A percentile compares a stretch with the other conserved stretches of the same genome.
These are phyloP conservation scores for Pseudoscleropodium purum DNA, from an alignment of 225 moss, liverwort and hornwort species.

Conservation along the genomic window DNA sequence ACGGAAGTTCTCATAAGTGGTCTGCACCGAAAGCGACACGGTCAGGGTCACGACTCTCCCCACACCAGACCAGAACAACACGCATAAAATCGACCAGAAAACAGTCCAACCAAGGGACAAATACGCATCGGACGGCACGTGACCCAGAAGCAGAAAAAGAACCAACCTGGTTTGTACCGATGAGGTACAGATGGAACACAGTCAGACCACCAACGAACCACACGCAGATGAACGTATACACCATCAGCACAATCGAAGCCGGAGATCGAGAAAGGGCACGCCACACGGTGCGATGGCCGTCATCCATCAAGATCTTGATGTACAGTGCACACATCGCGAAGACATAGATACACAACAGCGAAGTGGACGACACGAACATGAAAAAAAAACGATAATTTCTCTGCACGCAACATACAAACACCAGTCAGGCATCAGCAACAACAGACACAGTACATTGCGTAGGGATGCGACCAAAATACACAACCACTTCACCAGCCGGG, in stretches of 20 bases:
- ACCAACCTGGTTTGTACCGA: conserved; percentile 92
- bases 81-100: neutral
- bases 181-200: conserved; percentile 93
- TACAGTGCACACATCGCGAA: conserved; percentile 84
- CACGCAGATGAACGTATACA: conserved; percentile 72
- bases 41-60: neutral
- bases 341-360: conserved; percentile 75
- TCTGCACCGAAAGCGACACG: conserved; percentile 13
- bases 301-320: conserved; percentile 76
- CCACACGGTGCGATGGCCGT: conserved; percentile 53
- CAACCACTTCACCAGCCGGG: neutral
- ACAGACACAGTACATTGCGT: rapidly evolving
- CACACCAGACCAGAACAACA: neutral
- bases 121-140: too few species aligned
- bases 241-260: conserved; percentile 95
- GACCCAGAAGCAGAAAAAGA: neutral
- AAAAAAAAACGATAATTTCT: conserved; percentile 94
- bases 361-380: conserved; percentile 76
- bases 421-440: neutral
- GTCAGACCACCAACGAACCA: conserved; percentile 99
- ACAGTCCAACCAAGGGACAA: neutral
- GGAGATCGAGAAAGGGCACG: conserved; percentile 63
- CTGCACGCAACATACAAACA: conserved; percentile 45
- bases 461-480: neutral
- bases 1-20: conserved; percentile 94